Evolutionary conservation across 163 green algal species (phyloP).

Genomic region (Coccomyxa subellipsoidea): DNA sequence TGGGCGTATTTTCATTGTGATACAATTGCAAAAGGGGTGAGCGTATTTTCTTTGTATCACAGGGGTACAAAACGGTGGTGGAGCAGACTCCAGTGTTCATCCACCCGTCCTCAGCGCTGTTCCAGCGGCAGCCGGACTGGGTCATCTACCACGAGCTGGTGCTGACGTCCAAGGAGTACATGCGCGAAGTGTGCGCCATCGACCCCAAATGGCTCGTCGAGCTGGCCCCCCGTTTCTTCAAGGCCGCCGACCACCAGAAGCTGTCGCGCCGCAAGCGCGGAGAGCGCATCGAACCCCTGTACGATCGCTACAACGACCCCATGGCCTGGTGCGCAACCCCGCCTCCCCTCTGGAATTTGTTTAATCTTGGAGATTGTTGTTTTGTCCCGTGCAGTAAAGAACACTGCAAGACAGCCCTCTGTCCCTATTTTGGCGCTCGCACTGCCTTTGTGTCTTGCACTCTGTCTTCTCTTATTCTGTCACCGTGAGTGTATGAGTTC

Average conservation of each 20-base stretch:
- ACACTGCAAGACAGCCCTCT: too few species aligned
- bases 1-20: too few species aligned
- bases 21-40: too few species aligned
- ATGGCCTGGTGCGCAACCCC: conserved; percentile 29
- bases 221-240: conserved; percentile 93
- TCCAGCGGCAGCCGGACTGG: conserved; percentile 94
- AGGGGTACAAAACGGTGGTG: conserved; percentile 88
- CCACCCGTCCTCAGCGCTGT: conserved; percentile 86
- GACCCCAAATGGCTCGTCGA: conserved; percentile 89
- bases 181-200: conserved; percentile 81
- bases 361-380: too few species aligned
- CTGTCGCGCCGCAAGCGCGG: conserved; percentile 87
- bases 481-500: too few species aligned
- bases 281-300: conserved; percentile 96
- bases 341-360: too few species aligned
- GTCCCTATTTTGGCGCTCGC: too few species aligned
- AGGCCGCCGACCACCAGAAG: conserved; percentile 83
- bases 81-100: conserved; percentile 98
- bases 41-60: background rate
- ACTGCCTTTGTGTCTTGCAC: too few species aligned
- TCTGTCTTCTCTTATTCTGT: too few species aligned
- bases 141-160: conserved; percentile 97
- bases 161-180: conserved; percentile 97
- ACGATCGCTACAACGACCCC: conserved; percentile 70
- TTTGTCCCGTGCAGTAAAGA: too few species aligned